A percentile compares a stretch with the other conserved stretches of the same genome.
These are phyloP conservation scores for Coemansia sp. DNA, from an alignment of 192 early-diverging fungal genomes.

Conservation along the genomic window DNA sequence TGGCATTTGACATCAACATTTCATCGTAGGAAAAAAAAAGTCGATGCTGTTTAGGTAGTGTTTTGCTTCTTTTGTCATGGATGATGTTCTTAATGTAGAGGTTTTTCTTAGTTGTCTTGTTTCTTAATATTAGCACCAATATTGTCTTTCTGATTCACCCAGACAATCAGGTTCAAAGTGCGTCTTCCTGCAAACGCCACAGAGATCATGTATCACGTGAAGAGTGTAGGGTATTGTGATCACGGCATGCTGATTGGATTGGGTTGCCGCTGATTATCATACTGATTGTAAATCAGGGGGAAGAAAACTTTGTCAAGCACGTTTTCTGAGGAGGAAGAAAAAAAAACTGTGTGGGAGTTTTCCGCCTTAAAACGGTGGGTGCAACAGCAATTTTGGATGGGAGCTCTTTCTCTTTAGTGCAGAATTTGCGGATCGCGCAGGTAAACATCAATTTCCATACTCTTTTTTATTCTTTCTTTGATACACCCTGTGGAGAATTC, in stretches of 20 bases:
- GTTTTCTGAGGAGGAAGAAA: background rate
- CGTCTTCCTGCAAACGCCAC: too few species aligned
- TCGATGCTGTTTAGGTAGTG: background rate
- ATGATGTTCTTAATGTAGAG: background rate
- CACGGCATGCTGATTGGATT: background rate
- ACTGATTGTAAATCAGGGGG: too few species aligned
- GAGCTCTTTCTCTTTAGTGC: constrained; percentile 53
- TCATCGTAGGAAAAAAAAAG: background rate
- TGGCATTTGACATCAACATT: constrained; percentile 26
- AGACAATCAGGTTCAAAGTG: too few species aligned
- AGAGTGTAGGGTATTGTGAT: constrained; percentile 11
- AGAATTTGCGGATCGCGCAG: constrained; percentile 59
- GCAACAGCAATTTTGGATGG: constrained; percentile 4
- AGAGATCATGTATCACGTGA: constrained; percentile 8
- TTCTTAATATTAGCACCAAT: background rate
- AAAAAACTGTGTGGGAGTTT: background rate
- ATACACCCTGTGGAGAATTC: constrained; percentile 5
- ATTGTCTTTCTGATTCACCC: background rate
- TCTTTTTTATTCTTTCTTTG: constrained; percentile 18
- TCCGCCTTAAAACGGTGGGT: constrained; percentile 18
- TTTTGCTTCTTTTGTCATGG: background rate
- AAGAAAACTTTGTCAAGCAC: background rate
- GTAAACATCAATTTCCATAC: constrained; percentile 34
- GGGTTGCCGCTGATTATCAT: background rate
- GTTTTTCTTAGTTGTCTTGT: background rate